Evolutionary conservation across 2,329 filamentous ascomycete genomes (phyloP), one percentile per base, ranked within the genome.

Genomic region (Ophioceras dolichostomum): DNA sequence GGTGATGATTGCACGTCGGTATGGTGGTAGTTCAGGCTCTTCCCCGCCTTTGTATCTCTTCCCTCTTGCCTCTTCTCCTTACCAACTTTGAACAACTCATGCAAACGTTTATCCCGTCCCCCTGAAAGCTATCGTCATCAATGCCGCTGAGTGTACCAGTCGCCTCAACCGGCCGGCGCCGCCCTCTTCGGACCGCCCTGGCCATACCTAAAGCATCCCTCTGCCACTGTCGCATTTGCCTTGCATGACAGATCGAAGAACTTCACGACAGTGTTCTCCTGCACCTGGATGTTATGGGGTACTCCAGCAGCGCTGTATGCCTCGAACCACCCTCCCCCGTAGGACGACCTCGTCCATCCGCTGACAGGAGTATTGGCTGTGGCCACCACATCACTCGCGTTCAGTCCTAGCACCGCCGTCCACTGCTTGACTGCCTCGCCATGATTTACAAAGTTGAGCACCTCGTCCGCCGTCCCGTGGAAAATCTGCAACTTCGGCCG

Each of bases 381-480:
- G 14, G 19, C 14, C 12, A 17, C 7, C 4, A 8, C 30, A 19
- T 13, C 22, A 12, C 8, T 8, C 22, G 22, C 50, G 20, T 47
- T 43, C 13, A 51, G 53, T 7, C 65, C 67, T 37, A 68, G 62
- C 2, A 73, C 61, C n/a, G 59, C 62, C 0, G 65, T 60, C 68
- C 68, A 73, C 54, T 72, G 59, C 58, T 73, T 72, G 48, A 71
- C 64, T 35, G 65, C 65, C 57, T 77, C 73, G 29, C 67, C 49
- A 49, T 70, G 73, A 52, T 76, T 76, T 45, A 63, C 60, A 12
- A 64, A 64, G 36, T 59, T 56, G 9, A 76, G 57, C 1, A 62
- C 70, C 10, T 51, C 52, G 48, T 76, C 72, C 3, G 50, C 53
- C 27, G 62, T 65, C 29, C 72, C 72, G 48, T 76, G 72, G 57